Percentiles rank a stretch among this genome's conserved stretches.
phyloP scores from a whole-genome alignment of 352 stramenopile species.

The Globisporangium echinulatum region DNA sequence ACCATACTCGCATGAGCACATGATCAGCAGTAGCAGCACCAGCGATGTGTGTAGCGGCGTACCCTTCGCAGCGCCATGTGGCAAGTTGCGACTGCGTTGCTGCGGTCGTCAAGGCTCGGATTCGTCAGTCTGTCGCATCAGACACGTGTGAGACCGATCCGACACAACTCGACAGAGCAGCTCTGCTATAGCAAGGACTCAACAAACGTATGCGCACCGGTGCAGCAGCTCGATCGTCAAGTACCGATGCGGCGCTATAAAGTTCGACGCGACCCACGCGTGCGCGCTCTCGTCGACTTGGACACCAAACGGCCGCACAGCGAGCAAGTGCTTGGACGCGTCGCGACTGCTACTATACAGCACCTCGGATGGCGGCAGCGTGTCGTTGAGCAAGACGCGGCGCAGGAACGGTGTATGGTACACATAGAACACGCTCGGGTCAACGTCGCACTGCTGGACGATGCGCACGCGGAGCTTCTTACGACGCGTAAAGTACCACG shows the following conservation, averaged over 20 bases:
- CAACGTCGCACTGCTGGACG: slow-evolving; percentile 48
- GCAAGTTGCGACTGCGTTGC: slow-evolving; percentile 37
- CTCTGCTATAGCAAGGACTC: neutral
- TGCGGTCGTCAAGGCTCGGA: slow-evolving; percentile 7
- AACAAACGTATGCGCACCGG: slow-evolving; percentile 22
- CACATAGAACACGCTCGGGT: slow-evolving; percentile 77
- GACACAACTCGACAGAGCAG: no score
- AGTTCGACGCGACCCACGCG: slow-evolving; percentile 60
- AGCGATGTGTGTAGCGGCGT: neutral
- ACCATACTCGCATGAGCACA: no score
- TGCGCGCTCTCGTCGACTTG: slow-evolving; percentile 66
- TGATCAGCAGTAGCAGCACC: no score
- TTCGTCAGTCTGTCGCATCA: slow-evolving; percentile 6
- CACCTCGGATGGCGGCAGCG: slow-evolving; percentile 29
- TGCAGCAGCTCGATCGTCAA: slow-evolving; percentile 57
- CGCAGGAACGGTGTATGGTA: slow-evolving; percentile 74
- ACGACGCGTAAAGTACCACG: slow-evolving; percentile 52
- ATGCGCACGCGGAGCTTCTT: slow-evolving; percentile 74
- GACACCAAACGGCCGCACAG: slow-evolving; percentile 62
- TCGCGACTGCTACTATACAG: slow-evolving; percentile 13
- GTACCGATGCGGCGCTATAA: slow-evolving; percentile 56
- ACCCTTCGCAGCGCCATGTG: slow-evolving; percentile 43
- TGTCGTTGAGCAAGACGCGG: slow-evolving; percentile 51
- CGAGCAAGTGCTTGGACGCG: slow-evolving; percentile 25
- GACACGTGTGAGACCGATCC: neutral